Percentiles rank a stretch among this genome's conserved stretches.
These are phyloP conservation scores for Aspergillus phoenicis DNA, from an alignment of 2,329 filamentous ascomycete species.

Conservation along the genomic window DNA sequence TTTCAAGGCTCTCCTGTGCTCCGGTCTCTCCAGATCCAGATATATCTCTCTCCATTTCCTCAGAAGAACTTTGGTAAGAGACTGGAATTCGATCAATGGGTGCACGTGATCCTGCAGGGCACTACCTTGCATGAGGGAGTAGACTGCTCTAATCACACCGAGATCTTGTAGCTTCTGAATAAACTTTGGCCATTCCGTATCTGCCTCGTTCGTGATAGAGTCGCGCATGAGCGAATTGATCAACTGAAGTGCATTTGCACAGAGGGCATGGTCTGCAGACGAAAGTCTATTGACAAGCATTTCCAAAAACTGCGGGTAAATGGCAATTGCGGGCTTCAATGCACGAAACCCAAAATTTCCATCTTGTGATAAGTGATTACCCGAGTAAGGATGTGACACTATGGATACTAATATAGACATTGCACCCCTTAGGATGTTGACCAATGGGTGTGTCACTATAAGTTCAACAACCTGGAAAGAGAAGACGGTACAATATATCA, in stretches of 20 bases:
- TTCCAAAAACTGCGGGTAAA: slow-evolving; percentile 92
- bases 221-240: slow-evolving; percentile 96
- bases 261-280: slow-evolving; percentile 91
- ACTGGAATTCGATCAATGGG: slow-evolving; percentile 90
- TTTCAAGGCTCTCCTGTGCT: slow-evolving; percentile 85
- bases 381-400: slow-evolving; percentile 77
- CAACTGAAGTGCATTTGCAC: slow-evolving; percentile 90
- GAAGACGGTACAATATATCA: slow-evolving; percentile 9
- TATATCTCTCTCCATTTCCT: slow-evolving; percentile 84
- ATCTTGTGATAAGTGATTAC: slow-evolving; percentile 54
- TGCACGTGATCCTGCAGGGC: slow-evolving; percentile 87
- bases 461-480: slow-evolving; percentile 73
- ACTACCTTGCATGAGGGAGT: slow-evolving; percentile 90
- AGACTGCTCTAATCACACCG: slow-evolving; percentile 89
- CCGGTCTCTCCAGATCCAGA: slow-evolving; percentile 82
- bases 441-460: slow-evolving; percentile 90
- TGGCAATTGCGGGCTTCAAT: slow-evolving; percentile 85
- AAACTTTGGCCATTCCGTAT: slow-evolving; percentile 91
- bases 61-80: slow-evolving; percentile 82
- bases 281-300: slow-evolving; percentile 89
- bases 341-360: slow-evolving; percentile 84
- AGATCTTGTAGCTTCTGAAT: slow-evolving; percentile 92
- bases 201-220: slow-evolving; percentile 74
- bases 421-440: slow-evolving; percentile 94
- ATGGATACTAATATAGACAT: slow-evolving; percentile 96